phyloP scores from a whole-genome alignment of 2,329 filamentous ascomycete genomes.

The Diaporthe caulivora region DNA sequence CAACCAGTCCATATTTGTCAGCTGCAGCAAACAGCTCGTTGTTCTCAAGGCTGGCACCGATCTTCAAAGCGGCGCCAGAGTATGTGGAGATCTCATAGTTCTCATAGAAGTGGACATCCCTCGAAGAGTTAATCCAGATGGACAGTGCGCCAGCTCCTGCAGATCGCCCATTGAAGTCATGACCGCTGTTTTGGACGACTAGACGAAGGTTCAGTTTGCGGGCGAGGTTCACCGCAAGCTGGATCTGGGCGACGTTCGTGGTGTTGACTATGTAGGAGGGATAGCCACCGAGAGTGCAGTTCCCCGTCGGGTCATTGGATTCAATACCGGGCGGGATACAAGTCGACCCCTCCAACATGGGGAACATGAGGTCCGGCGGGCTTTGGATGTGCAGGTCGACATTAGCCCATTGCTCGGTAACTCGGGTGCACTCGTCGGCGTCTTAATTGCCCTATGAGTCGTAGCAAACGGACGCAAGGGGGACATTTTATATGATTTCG shows the following conservation, averaged over 20 bases:
- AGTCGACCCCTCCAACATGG: constrained; percentile 48
- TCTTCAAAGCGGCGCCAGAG: constrained; percentile 61
- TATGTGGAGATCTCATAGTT: constrained; percentile 49
- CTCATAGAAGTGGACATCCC: constrained; percentile 47
- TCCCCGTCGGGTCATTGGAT: constrained; percentile 34
- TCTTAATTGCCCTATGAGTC: constrained; percentile 43
- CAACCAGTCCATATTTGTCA: constrained; percentile 6
- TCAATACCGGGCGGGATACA: constrained; percentile 42
- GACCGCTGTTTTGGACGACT: constrained; percentile 64
- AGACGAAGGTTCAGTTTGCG: constrained; percentile 60
- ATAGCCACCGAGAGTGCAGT: constrained; percentile 54
- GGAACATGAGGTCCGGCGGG: constrained; percentile 35
- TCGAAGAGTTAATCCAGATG: constrained; percentile 53
- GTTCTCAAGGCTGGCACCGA: constrained; percentile 22
- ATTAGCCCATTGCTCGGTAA: constrained; percentile 47
- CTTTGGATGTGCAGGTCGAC: constrained; percentile 42
- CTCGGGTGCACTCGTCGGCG: constrained; percentile 44
- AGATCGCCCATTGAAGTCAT: constrained; percentile 57
- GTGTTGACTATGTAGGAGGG: constrained; percentile 55
- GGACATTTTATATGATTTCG: constrained; percentile 49
- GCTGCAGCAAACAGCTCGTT: constrained; percentile 20
- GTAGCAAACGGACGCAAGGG: constrained; percentile 50
- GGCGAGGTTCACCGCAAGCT: constrained; percentile 60
- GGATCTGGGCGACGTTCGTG: constrained; percentile 55
- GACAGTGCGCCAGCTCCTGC: constrained; percentile 52